Conservation (phyloP, 495 filamentous ascomycete genomes). For the Tuber brumale region DNA sequence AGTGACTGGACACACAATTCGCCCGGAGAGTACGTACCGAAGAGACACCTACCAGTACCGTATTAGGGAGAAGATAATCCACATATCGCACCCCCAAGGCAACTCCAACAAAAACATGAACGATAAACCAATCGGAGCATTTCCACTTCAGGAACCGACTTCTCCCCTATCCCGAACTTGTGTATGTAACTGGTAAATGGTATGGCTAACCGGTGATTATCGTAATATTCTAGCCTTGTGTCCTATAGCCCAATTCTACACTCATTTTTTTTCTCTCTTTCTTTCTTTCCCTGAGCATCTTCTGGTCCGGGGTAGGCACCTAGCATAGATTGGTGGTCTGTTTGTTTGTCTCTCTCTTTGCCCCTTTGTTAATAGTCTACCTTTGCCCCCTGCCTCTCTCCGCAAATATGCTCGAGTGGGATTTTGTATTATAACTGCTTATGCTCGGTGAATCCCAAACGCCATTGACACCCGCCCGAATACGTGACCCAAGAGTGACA, state of each 20-base stretch:
- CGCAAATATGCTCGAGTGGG: neutral
- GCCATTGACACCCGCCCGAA: neutral
- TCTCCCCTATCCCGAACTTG: neutral
- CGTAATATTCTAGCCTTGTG: neutral
- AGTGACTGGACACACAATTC: neutral
- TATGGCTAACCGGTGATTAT: neutral
- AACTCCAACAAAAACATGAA: neutral
- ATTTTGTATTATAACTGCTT: neutral
- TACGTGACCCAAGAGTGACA: neutral
- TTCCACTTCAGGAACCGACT: neutral
- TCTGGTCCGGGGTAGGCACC: neutral
- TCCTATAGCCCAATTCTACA: neutral
- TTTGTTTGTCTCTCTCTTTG: neutral
- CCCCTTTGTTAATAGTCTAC: neutral
- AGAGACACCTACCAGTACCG: too few relatives aligned
- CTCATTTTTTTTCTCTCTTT: too few relatives aligned
- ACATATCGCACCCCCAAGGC: neutral
- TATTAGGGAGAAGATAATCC: neutral
- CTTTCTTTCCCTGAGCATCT: neutral
- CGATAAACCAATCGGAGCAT: neutral
- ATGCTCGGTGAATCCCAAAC: neutral
- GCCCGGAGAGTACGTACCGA: neutral
- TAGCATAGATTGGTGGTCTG: neutral
- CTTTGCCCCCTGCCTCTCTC: neutral
- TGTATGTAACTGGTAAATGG: neutral